Conservation (phyloP, 495 filamentous ascomycete genomes). For the Tuber indicum region DNA sequence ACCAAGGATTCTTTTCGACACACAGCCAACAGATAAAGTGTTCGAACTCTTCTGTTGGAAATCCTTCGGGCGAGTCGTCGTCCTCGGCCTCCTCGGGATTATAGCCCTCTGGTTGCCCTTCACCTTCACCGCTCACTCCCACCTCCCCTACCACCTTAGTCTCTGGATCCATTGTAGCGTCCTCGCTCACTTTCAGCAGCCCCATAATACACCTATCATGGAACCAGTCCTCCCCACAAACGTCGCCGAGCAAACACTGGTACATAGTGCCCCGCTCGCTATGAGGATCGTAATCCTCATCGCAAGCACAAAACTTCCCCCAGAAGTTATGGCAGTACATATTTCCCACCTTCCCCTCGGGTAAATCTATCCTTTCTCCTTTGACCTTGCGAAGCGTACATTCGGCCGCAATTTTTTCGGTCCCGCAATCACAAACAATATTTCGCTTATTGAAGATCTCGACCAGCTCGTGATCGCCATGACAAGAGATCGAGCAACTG, state of each 20-base stretch:
- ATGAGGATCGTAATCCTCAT: slow-evolving; percentile 73
- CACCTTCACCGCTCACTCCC: neutral
- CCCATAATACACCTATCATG: slow-evolving; percentile 93
- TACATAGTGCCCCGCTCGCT: slow-evolving; percentile 98
- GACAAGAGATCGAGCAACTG: slow-evolving; percentile 90
- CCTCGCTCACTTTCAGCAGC: slow-evolving; percentile 20
- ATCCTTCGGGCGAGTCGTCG: slow-evolving; percentile 61
- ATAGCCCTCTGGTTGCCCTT: slow-evolving; percentile 39
- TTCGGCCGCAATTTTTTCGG: slow-evolving; percentile 59
- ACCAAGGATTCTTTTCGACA: slow-evolving; percentile 80
- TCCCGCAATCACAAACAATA: slow-evolving; percentile 96
- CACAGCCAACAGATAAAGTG: slow-evolving; percentile 92
- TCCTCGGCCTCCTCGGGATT: slow-evolving; percentile 49
- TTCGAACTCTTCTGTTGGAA: slow-evolving; percentile 84
- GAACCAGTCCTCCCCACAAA: slow-evolving; percentile 98
- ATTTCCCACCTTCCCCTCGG: slow-evolving; percentile 65
- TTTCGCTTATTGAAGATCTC: slow-evolving; percentile 94
- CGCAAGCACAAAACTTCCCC: slow-evolving; percentile 88
- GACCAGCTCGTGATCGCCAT: slow-evolving; percentile 88
- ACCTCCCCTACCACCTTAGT: neutral
- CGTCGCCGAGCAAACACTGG: slow-evolving; percentile 80
- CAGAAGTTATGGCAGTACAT: slow-evolving; percentile 91
- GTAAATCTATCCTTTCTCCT: slow-evolving; percentile 65
- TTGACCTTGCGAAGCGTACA: slow-evolving; percentile 74
- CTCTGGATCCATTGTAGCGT: slow-evolving; percentile 12